phyloP scores from a whole-genome alignment of 139 green algal genomes.

The Chlamydomonas incerta region DNA sequence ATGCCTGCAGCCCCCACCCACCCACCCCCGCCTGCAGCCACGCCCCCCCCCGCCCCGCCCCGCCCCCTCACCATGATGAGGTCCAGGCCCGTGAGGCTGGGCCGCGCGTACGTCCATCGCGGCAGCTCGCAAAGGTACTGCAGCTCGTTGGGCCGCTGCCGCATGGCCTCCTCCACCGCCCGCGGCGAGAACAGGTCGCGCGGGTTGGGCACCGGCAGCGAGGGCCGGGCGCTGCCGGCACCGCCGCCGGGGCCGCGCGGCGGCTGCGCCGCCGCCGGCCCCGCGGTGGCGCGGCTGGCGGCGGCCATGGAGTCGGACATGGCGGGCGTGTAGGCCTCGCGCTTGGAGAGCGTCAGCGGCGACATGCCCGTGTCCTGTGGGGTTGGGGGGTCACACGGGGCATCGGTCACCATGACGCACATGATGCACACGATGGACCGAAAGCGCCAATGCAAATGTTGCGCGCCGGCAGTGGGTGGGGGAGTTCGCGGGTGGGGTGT shows the following conservation, averaged over 20 bases:
- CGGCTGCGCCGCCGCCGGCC: not conserved
- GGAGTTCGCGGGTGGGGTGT: no score
- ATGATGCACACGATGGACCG: no score
- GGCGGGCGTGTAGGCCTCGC: slow-evolving; percentile 41
- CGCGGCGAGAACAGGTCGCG: slow-evolving; percentile 42
- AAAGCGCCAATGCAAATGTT: no score
- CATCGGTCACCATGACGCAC: no score
- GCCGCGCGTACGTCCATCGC: slow-evolving; percentile 28
- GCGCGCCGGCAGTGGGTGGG: no score
- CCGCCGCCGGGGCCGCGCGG: no score
- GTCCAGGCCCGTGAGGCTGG: slow-evolving; percentile 47
- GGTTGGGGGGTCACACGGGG: not conserved
- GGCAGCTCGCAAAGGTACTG: slow-evolving; percentile 20
- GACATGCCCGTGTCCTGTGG: slow-evolving; percentile 24
- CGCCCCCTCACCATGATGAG: slow-evolving; percentile 18
- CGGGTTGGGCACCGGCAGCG: slow-evolving; percentile 7
- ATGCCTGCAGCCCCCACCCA: no score
- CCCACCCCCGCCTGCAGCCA: not conserved
- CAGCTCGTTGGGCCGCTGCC: not conserved
- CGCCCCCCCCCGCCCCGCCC: not conserved
- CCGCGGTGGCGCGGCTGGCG: not conserved
- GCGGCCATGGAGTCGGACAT: slow-evolving; percentile 36
- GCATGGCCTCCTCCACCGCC: slow-evolving; percentile 1
- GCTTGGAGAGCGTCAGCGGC: not conserved
- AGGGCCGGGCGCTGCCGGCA: not conserved